Evolutionary conservation across 2,329 filamentous ascomycete genomes (phyloP).

Genomic region (Fusarium setosum): DNA sequence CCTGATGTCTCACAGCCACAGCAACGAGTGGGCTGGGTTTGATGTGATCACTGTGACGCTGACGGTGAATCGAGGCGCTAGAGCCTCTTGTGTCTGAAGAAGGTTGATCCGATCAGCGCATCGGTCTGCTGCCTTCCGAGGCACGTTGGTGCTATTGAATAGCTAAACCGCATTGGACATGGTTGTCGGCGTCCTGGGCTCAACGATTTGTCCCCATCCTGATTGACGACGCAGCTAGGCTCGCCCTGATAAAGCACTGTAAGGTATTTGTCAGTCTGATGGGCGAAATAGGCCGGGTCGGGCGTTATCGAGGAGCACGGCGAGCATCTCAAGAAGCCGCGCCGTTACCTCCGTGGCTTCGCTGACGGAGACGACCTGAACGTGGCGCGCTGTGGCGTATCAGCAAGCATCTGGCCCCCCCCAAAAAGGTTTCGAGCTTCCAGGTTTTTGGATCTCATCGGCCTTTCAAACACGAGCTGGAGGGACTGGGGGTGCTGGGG

Average conservation of each 20-base stretch:
- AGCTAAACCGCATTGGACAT: slow-evolving; percentile 16
- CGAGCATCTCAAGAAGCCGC: neutral
- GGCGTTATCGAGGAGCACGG: slow-evolving; percentile 1
- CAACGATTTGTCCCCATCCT: neutral
- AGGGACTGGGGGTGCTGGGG: slow-evolving; percentile 6
- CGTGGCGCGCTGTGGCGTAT: slow-evolving; percentile 39
- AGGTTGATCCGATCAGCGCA: slow-evolving; percentile 27
- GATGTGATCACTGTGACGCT: slow-evolving; percentile 39
- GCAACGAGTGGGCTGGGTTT: slow-evolving; percentile 31
- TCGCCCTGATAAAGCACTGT: neutral
- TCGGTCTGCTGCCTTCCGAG: slow-evolving; percentile 13
- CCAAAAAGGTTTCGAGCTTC: slow-evolving; percentile 11
- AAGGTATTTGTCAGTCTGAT: slow-evolving; percentile 15
- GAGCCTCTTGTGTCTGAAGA: slow-evolving; percentile 17
- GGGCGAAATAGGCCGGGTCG: slow-evolving; percentile 1
- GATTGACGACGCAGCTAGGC: slow-evolving; percentile 5
- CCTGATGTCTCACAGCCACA: slow-evolving; percentile 38
- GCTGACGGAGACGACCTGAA: slow-evolving; percentile 29
- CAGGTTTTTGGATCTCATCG: slow-evolving; percentile 22
- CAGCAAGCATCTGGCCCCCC: slow-evolving; percentile 9
- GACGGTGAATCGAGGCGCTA: slow-evolving; percentile 37
- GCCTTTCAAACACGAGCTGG: slow-evolving; percentile 27
- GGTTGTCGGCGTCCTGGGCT: neutral
- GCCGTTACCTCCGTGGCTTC: slow-evolving; percentile 27
- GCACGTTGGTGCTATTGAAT: slow-evolving; percentile 10